Percentiles rank a stretch among this genome's conserved stretches.
Evolutionary conservation across 163 green algal genomes (phyloP).

Genomic region (Scenedesmus sp.): DNA sequence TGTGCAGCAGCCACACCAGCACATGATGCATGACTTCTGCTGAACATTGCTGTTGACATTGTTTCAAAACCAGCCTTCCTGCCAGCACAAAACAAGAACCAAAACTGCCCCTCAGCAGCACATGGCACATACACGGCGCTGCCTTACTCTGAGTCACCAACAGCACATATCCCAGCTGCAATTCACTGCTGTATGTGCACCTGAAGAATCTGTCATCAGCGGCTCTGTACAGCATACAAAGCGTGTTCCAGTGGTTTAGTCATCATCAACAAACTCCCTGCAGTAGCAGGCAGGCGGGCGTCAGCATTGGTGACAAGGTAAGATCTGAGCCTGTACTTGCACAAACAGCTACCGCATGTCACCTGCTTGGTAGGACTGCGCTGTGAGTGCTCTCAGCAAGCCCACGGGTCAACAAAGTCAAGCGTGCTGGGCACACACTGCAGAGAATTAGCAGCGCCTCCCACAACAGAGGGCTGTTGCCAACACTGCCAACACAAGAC

Average conservation of each 20-base stretch:
- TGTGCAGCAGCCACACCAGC: background rate
- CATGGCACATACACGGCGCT: background rate
- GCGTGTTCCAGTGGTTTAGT: background rate
- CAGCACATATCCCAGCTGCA: background rate
- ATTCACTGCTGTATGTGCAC: background rate
- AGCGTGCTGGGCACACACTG: too few species aligned
- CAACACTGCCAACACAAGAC: background rate
- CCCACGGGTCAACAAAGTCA: too few species aligned
- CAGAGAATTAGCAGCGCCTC: too few species aligned
- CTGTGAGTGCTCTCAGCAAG: too few species aligned
- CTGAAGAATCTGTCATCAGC: background rate
- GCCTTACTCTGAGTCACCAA: background rate
- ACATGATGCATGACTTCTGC: too few species aligned
- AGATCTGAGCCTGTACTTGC: too few species aligned
- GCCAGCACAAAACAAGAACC: background rate
- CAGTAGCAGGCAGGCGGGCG: conserved; percentile 2
- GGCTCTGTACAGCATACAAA: background rate
- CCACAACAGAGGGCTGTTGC: background rate
- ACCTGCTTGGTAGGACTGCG: too few species aligned
- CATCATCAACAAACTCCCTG: conserved; percentile 58
- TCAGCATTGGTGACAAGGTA: background rate
- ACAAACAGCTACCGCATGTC: too few species aligned
- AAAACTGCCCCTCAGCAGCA: background rate
- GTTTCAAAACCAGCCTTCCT: background rate
- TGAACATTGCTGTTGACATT: background rate